A percentile compares a stretch with the other conserved stretches of the same genome.
phyloP scores from a whole-genome alignment of 495 filamentous ascomycete genomes.

The Annulohypoxylon maeteangense region DNA sequence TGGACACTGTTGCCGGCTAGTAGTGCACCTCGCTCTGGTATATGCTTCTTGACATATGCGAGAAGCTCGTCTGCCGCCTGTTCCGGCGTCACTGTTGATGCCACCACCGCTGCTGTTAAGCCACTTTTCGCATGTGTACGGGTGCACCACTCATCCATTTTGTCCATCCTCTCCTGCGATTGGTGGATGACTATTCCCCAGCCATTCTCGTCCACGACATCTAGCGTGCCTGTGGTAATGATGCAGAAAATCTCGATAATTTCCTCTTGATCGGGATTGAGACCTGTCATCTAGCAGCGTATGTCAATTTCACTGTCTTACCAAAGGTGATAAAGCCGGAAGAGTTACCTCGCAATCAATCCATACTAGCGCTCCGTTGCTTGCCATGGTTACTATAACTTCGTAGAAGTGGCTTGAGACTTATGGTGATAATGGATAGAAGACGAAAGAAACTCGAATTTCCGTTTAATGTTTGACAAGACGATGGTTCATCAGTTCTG shows the following conservation, averaged over 20 bases:
- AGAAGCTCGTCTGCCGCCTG: constrained; percentile 78
- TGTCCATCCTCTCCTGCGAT: constrained; percentile 71
- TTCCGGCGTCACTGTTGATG: constrained; percentile 76
- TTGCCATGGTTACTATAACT: constrained; percentile 24
- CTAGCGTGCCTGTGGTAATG: constrained; percentile 82
- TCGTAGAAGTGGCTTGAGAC: neutral
- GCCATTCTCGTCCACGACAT: constrained; percentile 78
- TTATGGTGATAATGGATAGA: neutral
- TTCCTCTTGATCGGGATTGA: constrained; percentile 78
- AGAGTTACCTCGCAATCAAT: constrained; percentile 77
- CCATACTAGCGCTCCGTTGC: constrained; percentile 74
- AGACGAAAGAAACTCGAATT: neutral
- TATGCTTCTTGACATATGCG: constrained; percentile 75
- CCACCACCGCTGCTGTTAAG: constrained; percentile 78
- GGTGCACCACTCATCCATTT: constrained; percentile 76
- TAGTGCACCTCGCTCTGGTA: constrained; percentile 73
- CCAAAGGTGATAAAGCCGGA: neutral
- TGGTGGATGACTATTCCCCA: constrained; percentile 86
- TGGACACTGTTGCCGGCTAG: constrained; percentile 95
- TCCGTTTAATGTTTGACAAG: neutral
- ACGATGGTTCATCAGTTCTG: neutral
- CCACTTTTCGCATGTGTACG: constrained; percentile 73
- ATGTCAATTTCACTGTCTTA: constrained; percentile 16
- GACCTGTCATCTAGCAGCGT: constrained; percentile 86
- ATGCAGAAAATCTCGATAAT: constrained; percentile 96